Percentiles rank a stretch among this genome's conserved stretches.
These are phyloP conservation scores for Rhododendron simsii DNA, from an alignment of 148 eudicot genomes.

Conservation along the genomic window DNA sequence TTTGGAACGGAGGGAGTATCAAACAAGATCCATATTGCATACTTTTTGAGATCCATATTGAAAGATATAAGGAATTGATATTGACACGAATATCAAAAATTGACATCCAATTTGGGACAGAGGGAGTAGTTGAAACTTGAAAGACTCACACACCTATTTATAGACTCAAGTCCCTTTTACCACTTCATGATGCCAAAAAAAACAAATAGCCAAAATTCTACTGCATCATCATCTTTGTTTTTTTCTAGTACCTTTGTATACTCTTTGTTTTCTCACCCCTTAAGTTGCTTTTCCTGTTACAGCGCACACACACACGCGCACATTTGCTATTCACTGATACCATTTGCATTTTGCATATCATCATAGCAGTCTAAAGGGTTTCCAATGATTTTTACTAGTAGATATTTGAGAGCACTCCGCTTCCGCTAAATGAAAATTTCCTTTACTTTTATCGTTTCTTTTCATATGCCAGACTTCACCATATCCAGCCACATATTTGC, in stretches of 20 bases:
- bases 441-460: neutral
- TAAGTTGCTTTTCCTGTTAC: neutral
- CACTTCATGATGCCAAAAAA: neutral
- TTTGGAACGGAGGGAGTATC: too few relatives aligned
- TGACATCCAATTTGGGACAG: too few relatives aligned
- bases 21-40: too few relatives aligned
- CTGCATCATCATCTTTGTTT: neutral
- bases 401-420: neutral
- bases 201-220: neutral
- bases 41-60: too few relatives aligned
- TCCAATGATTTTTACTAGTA: neutral
- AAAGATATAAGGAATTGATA: too few relatives aligned
- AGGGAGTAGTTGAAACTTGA: too few relatives aligned
- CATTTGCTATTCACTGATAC: neutral
- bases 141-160: neutral
- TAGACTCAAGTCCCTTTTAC: neutral
- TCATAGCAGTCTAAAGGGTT: neutral
- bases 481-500: neutral
- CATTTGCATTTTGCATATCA: neutral
- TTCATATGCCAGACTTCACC: neutral
- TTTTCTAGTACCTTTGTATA: neutral
- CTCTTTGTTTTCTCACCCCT: neutral
- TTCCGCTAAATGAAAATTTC: neutral
- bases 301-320: neutral
- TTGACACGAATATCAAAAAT: too few relatives aligned